Evolutionary conservation across 2,329 filamentous ascomycete genomes (phyloP), one percentile per base, ranked within the genome.

Genomic region (Cryphonectria naterciae): DNA sequence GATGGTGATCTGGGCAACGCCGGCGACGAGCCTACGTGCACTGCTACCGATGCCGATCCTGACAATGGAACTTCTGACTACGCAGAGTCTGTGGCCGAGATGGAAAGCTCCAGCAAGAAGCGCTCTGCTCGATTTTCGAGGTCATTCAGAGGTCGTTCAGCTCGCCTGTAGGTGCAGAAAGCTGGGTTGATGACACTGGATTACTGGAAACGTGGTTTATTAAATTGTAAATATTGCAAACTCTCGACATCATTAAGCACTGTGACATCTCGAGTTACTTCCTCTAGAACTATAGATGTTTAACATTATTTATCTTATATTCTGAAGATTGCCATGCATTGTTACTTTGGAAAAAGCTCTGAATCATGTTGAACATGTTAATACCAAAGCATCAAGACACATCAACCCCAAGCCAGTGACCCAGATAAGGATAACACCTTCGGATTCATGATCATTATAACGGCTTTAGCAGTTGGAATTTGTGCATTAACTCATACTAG

Each of bases 41-140:
- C 75, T 65, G 70, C 80, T 5, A 76, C 73, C n/a, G 83, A 84
- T 74, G 79, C 79, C 1, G 82, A 84, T 70, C 82, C 82, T 0
- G 72, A 74, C 25, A 74, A 81, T 49, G 82, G 83, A 6, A 83
- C 82, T 0, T 78, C 76, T 60, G 80, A 83, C 66, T 83, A 80
- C 70, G 81, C 78, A 1, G 70, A 79, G 77, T 63, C 61, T 22
- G 61, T 63, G 19, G 39, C 32, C 19, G 61, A 63, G 61, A 43
- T 63, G 61, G 61, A 63, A 19, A 37, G 32, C 35, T 43, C 61
- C 19, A 56, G 52, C 25, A 56, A 4, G 25, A 56, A 56, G 52
- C 52, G 52, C 11, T 56, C 52, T 11, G n/a, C 52, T 17, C 52
- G 52, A 25, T 17, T 28, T 32, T 5, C 8, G 52, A 5, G 25